Base-by-base conservation (phyloP, 1,284 basidiomycete genomes). In the Peniophora sp. region DNA sequence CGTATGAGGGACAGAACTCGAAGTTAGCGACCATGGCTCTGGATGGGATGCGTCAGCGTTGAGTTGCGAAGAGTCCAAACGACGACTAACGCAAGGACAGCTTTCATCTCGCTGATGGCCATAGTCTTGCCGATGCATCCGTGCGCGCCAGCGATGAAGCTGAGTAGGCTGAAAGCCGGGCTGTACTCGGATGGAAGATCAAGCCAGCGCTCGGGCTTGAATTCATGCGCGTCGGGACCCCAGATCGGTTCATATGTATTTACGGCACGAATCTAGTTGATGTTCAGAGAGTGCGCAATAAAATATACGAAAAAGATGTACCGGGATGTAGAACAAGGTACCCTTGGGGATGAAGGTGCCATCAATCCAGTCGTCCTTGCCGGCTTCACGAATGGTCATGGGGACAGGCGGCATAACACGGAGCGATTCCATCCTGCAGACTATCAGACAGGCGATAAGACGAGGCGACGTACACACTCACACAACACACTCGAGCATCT, bases 51-150 rank as follows among this genome's bases (percentile, higher is more conserved):
- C 23, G 23, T 18, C 37, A 41, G 37, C n/a, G 18, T 5, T 8
- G 37, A 41, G n/a, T 8, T 8, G 15, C 8, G 15, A 5, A 8
- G 37, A 8, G 6, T 41, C 8, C 15, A 41, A 20, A n/a, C 8
- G 43, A n/a, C 20, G 18, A 45, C 43, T 8, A 15, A 45, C 43
- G 43, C 43, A 22, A 45, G 23, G 6, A 45, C 43, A 9, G 69
- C 70, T 56, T 76, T 77, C 75, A 76, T 78, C 59, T 78, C 76
- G 34, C 72, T 67, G 20, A 77, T 68, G 0, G 73, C 67, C 76
- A 78, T 77, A 0, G 74, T 76, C 59, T 70, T 75, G 3, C 73
- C 73, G 41, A 76, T 77, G 56, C 74, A 76, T 1, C 64, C 71
- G 48, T 76, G 74, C 6, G 75, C 73, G 1, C 74, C 74, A 6